Conservation (phyloP, 2,329 filamentous ascomycete species). For the Trichophyton schoenleinii region DNA sequence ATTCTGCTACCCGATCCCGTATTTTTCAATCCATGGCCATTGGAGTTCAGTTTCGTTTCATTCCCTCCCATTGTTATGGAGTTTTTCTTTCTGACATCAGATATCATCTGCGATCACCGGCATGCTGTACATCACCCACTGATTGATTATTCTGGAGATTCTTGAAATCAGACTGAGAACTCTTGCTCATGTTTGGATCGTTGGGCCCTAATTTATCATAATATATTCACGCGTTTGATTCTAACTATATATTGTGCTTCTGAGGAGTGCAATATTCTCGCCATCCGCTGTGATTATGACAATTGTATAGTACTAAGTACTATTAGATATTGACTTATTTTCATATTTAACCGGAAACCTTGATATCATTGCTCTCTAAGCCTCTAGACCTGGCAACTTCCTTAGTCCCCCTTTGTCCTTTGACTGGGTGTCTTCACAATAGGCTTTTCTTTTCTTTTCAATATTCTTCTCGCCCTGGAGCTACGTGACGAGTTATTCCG, state of each 20-base stretch:
- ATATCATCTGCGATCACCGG: neutral
- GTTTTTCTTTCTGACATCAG: neutral
- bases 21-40: constrained; percentile 1
- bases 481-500: too few species aligned
- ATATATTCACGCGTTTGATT: neutral
- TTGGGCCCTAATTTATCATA: neutral
- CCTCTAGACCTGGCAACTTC: neutral
- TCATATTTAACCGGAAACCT: neutral
- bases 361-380: neutral
- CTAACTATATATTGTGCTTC: neutral
- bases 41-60: neutral
- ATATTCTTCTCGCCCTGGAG: too few species aligned
- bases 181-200: neutral
- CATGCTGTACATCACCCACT: neutral
- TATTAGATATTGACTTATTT: neutral
- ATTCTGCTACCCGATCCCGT: neutral
- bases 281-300: neutral
- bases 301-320: neutral
- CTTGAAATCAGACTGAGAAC: neutral
- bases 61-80: neutral
- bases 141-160: neutral
- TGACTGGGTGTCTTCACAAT: neutral
- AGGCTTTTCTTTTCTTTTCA: too few species aligned
- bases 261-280: neutral
- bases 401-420: neutral